Evolutionary conservation across 257 asterid species (phyloP).

Genomic region (Fraxinus anomala): DNA sequence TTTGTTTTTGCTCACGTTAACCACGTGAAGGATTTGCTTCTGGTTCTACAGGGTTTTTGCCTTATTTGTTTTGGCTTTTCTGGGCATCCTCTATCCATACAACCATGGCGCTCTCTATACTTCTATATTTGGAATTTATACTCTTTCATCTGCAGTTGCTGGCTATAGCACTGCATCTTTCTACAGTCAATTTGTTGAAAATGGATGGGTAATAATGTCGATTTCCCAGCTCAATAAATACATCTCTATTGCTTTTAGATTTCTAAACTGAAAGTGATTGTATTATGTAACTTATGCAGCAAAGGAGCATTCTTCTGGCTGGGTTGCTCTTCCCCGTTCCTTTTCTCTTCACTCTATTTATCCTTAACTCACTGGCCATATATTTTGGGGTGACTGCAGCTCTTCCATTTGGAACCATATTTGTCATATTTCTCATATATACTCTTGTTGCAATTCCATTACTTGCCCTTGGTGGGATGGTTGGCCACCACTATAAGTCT

Average conservation of each 20-base stretch:
- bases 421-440: slow-evolving; percentile 47
- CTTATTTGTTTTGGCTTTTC: slow-evolving; percentile 56
- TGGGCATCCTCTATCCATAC: slow-evolving; percentile 71
- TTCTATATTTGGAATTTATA: slow-evolving; percentile 48
- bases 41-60: slow-evolving; percentile 55
- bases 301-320: slow-evolving; percentile 46
- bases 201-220: slow-evolving; percentile 63
- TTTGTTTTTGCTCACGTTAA: slow-evolving; percentile 5
- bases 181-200: slow-evolving; percentile 57
- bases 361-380: slow-evolving; percentile 58
- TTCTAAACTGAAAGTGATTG: slow-evolving; percentile 12
- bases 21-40: slow-evolving; percentile 14
- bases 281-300: slow-evolving; percentile 43
- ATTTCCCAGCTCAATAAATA: not conserved
- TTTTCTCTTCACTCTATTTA: slow-evolving; percentile 40
- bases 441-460: slow-evolving; percentile 66
- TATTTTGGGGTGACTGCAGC: slow-evolving; percentile 59
- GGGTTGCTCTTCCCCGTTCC: slow-evolving; percentile 65
- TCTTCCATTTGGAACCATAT: slow-evolving; percentile 66
- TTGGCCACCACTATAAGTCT: slow-evolving; percentile 55
- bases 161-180: slow-evolving; percentile 71
- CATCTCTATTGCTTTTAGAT: slow-evolving; percentile 18
- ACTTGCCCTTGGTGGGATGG: slow-evolving; percentile 57
- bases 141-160: slow-evolving; percentile 71
- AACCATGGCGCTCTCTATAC: slow-evolving; percentile 68